phyloP scores from a whole-genome alignment of 78 protist genomes.

The Planoprotostelium fungivorum region DNA sequence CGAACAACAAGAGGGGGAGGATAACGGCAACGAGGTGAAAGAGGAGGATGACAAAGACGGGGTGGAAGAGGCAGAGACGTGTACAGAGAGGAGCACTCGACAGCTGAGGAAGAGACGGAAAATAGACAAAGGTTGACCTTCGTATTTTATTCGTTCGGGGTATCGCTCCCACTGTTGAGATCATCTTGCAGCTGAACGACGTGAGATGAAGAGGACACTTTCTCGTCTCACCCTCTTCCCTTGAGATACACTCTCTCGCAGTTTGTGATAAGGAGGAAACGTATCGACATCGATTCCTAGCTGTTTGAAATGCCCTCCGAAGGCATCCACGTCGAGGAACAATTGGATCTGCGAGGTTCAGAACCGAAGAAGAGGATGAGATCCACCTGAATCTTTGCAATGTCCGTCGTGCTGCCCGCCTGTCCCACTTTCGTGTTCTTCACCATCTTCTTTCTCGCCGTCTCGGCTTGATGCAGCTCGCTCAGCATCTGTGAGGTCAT shows the following conservation, averaged over 20 bases:
- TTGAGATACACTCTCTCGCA: background rate
- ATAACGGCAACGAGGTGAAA: too few species aligned
- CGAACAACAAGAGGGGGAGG: too few species aligned
- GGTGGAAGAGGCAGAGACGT: too few species aligned
- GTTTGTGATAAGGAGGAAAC: background rate
- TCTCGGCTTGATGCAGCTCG: background rate
- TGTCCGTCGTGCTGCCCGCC: background rate
- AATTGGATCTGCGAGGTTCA: background rate
- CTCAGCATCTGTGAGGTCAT: background rate
- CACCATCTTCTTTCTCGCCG: background rate
- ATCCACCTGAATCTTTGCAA: background rate
- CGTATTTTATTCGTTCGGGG: too few species aligned
- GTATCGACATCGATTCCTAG: background rate
- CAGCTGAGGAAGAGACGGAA: too few species aligned
- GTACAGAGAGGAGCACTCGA: too few species aligned
- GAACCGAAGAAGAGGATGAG: background rate
- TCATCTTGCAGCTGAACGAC: too few species aligned
- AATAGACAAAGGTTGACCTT: too few species aligned
- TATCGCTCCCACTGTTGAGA: too few species aligned
- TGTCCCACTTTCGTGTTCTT: background rate
- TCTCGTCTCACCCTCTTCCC: background rate
- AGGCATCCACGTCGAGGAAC: background rate
- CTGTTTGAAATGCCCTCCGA: background rate
- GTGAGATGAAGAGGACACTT: too few species aligned
- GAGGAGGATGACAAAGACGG: too few species aligned